Base-by-base conservation (phyloP, 2,329 filamentous ascomycete species). In the Colletotrichum destructivum region DNA sequence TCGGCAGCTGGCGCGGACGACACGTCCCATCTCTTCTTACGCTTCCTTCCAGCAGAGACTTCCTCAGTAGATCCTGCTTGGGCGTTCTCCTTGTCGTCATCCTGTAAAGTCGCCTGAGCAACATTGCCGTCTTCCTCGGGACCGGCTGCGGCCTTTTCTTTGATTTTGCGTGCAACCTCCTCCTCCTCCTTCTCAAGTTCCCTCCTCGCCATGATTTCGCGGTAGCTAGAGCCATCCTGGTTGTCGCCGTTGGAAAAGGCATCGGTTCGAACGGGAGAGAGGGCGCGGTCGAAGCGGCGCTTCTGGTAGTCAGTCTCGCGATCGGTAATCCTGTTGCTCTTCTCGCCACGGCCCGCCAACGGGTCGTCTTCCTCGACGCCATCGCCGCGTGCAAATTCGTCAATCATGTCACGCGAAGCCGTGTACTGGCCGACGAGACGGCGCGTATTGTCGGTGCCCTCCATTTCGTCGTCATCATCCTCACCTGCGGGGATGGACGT, bases 231-330 rank as follows among this genome's bases (percentile, higher is more conserved):
- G 21, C 94, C 94, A 75, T 95, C 92, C 66, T 90, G 89, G 38
- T 88, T 85, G 31, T 88, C 89, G 70, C 90, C 91, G 79, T 95
- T 93, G 74, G 92, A 93, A 79, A 97, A 97, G 0, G 94, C 92
- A 80, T 98, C 95, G 73, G 92, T 94, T 78, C 94, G 91, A 11
- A 94, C 95, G 5, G 95, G 95, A 26, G 94, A 96, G 74, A 98
- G 87, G 63, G 90, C 91, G 73, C 96, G 94, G 80, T 98, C 92
- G 82, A 97, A 97, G 71, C 95, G 91, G 75, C 95, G 94, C 84
- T 97, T 98, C 84, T 99, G 97, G 81, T 99, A 99, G 79, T 98
- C 96, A 74, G 95, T 97, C 86, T 98, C 96, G 78, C 96, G 93
- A 80, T 97, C 96, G 73, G 92, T 88, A 79, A 99, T 98, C 77